Evolutionary conservation across 164 flowering plant genomes (phyloP), one percentile per base, ranked within the genome.

Genomic region (Berberis thunbergii): DNA sequence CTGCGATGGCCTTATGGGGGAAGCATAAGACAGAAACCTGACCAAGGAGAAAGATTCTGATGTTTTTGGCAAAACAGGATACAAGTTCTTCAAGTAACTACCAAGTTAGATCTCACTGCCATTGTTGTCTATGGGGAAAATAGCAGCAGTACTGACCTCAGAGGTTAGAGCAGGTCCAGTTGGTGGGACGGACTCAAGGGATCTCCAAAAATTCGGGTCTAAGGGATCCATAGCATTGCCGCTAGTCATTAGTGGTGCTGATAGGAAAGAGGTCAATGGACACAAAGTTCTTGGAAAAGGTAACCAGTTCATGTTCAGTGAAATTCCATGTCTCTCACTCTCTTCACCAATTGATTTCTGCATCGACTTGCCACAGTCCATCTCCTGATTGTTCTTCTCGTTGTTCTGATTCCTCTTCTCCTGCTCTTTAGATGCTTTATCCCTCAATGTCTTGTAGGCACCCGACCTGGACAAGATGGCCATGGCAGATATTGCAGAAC

Each of bases 171-270:
- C 67, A 66, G 79, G 79, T 54, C 89, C 89, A 4, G 82, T 57
- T 41, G 87, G 84, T 53, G 80, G 83, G 67, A 63, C 77, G 42
- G 90, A 82, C 70, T 74, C 80, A 66, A 92, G 79, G 59, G 87
- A 76, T n/a, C 84, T 69, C 98, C 98, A 92, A 42, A 86, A 80
- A 62, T 78, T 69, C 56, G 91, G 88, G 56, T 92, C 96, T 4
- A 87, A 69, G 4, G 92, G 88, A 69, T 92, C 91, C 40, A 88
- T 68, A 44, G 79, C 11, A 61, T 62, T 86, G 80, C 84, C 84
- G 74, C 67, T 82, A 49, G 89, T 80, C 63, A 83, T 49, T 63
- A 85, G 80, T 45, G 89, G 89, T 41, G 90, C 85, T 45, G 97
- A 76, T 62, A 88, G 64, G 65, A 84, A 75, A 68, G 89, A 80